phyloP scores from a whole-genome alignment of 2,329 filamentous ascomycete species.

The Pseudocercospora fijiensis region DNA sequence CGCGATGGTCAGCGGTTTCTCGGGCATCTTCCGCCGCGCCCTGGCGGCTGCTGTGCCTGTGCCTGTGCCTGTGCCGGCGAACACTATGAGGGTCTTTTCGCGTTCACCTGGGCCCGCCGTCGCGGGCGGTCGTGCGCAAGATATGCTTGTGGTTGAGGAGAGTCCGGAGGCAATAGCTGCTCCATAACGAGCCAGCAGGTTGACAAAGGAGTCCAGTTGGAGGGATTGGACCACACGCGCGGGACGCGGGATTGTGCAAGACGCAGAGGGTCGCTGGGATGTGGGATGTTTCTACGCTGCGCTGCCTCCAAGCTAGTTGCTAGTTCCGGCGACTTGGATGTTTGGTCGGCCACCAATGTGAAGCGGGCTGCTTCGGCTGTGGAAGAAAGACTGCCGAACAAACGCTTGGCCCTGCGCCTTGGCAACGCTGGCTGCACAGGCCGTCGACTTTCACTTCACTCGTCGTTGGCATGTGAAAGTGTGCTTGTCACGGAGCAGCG shows the following conservation, averaged over 20 bases:
- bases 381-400: not conserved
- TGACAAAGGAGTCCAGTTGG: conserved; percentile 19
- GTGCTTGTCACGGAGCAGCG: not conserved
- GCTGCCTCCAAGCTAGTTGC: not conserved
- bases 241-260: not conserved
- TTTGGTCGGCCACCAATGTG: not conserved
- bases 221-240: not conserved
- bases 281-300: conserved; percentile 1
- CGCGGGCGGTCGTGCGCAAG: conserved; percentile 5
- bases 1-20: conserved; percentile 77
- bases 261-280: not conserved
- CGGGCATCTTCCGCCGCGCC: conserved; percentile 60
- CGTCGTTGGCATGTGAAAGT: conserved; percentile 7
- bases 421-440: not conserved
- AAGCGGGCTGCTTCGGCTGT: not conserved
- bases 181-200: conserved; percentile 26
- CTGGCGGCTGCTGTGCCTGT: conserved; percentile 22
- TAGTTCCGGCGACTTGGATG: not conserved
- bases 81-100: conserved; percentile 33
- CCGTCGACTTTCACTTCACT: conserved; percentile 9
- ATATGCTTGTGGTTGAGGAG: conserved; percentile 7
- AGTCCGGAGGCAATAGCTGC: conserved; percentile 18
- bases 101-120: conserved; percentile 21
- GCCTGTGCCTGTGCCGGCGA: conserved; percentile 30
- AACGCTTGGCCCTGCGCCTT: not conserved